Percentiles rank a stretch among this genome's conserved stretches.
Conservation (phyloP, 495 filamentous ascomycete species). For the Wilcoxina mikolae region DNA sequence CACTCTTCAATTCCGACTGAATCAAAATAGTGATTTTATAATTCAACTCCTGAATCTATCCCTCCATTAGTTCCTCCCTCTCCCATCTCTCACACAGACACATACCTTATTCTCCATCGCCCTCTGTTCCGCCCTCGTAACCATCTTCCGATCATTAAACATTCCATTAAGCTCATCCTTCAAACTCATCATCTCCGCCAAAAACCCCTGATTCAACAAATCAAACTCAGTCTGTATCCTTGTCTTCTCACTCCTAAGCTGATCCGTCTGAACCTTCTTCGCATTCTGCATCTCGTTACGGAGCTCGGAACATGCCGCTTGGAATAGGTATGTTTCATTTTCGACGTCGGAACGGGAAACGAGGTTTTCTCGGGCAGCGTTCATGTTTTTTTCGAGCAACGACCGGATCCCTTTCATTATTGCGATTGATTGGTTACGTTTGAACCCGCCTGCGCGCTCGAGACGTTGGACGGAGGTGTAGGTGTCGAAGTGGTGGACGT, state of each 20-base stretch:
- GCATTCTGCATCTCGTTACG: constrained; percentile 59
- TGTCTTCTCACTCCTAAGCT: constrained; percentile 61
- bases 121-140: constrained; percentile 69
- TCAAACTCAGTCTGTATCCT: constrained; percentile 89
- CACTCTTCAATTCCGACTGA: constrained; percentile 71
- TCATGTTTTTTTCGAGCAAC: constrained; percentile 61
- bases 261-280: constrained; percentile 47
- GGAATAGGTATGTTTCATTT: constrained; percentile 86
- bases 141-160: constrained; percentile 95
- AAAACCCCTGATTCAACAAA: constrained; percentile 65
- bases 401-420: constrained; percentile 78
- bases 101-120: constrained; percentile 55
- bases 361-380: constrained; percentile 57
- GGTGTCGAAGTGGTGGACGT: constrained; percentile 93
- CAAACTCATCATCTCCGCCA: constrained; percentile 60
- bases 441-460: constrained; percentile 47
- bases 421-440: constrained; percentile 50
- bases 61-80: constrained; percentile 16
- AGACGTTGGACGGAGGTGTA: constrained; percentile 73
- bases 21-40: constrained; percentile 82
- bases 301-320: constrained; percentile 85
- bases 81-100: constrained; percentile 10
- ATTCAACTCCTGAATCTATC: constrained; percentile 74
- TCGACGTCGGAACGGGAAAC: constrained; percentile 68
- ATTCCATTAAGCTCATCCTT: constrained; percentile 87